phyloP scores from a whole-genome alignment of 2,329 filamentous ascomycete species.

The Arthroderma sp. region DNA sequence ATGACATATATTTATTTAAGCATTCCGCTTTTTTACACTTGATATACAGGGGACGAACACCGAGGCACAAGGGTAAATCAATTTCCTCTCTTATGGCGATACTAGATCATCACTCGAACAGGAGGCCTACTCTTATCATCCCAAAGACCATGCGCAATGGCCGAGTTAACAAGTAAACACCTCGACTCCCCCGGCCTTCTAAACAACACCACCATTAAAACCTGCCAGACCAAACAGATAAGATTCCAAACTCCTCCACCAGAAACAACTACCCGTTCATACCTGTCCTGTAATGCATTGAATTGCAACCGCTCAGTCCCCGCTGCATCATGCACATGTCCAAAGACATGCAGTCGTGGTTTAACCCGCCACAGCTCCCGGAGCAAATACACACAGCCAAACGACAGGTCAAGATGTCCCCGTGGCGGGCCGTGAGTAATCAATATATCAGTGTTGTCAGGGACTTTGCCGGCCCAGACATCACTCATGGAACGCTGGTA shows the following conservation, averaged over 20 bases:
- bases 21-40: too few species aligned
- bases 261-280: conserved; percentile 44
- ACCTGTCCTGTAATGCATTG: conserved; percentile 53
- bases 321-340: conserved; percentile 61
- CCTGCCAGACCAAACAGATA: too few species aligned
- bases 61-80: too few species aligned
- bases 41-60: too few species aligned
- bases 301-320: conserved; percentile 54
- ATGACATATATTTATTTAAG: too few species aligned
- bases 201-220: too few species aligned
- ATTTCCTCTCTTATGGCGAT: too few species aligned
- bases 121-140: too few species aligned
- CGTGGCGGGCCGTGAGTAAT: conserved; percentile 65
- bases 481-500: conserved; percentile 45
- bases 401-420: conserved; percentile 45
- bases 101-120: too few species aligned
- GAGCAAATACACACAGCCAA: conserved; percentile 56
- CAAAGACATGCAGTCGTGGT: conserved; percentile 66
- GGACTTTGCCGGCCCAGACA: conserved; percentile 55
- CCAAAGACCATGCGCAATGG: too few species aligned
- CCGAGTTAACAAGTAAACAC: too few species aligned
- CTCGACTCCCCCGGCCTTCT: too few species aligned
- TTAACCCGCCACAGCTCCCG: conserved; percentile 56
- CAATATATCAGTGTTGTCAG: conserved; percentile 56
- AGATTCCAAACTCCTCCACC: neutral